phyloP scores from a whole-genome alignment of 306 rosid genomes.

The Luffa aegyptiaca region DNA sequence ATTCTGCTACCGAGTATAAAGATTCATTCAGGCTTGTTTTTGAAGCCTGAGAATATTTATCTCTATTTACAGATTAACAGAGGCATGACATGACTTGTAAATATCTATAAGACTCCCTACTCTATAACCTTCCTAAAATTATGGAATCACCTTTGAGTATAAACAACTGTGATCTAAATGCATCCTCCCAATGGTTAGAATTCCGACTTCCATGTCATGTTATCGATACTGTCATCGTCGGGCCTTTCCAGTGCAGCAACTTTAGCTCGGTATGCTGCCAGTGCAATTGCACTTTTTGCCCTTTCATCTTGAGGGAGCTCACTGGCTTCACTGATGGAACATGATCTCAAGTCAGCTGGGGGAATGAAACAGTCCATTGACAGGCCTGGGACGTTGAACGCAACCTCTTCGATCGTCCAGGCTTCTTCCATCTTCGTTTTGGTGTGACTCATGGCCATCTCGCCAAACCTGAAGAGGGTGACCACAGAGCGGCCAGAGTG shows the following conservation, averaged over 20 bases:
- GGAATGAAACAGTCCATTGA: slow-evolving; percentile 95
- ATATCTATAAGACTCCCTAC: slow-evolving; percentile 40
- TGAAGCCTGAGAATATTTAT: slow-evolving; percentile 63
- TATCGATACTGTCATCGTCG: slow-evolving; percentile 37
- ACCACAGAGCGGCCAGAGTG: slow-evolving; percentile 93
- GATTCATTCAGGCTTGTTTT: slow-evolving; percentile 46
- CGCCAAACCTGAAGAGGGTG: slow-evolving; percentile 92
- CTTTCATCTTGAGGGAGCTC: slow-evolving; percentile 76
- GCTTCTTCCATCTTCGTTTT: slow-evolving; percentile 99
- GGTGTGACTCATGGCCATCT: slow-evolving; percentile 96
- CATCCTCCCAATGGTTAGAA: slow-evolving; percentile 30
- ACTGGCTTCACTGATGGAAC: slow-evolving; percentile 56
- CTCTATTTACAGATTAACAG: slow-evolving; percentile 93
- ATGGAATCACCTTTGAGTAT: slow-evolving; percentile 58
- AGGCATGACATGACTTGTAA: slow-evolving; percentile 51
- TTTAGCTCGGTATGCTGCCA: slow-evolving; percentile 52
- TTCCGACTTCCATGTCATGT: slow-evolving; percentile 78
- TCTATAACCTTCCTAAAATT: slow-evolving; percentile 44
- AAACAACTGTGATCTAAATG: slow-evolving; percentile 65
- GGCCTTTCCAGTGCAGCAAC: slow-evolving; percentile 73
- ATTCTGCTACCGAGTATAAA: slow-evolving; percentile 86
- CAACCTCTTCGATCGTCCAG: slow-evolving; percentile 98
- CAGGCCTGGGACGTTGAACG: slow-evolving; percentile 82
- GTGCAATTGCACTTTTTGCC: slow-evolving; percentile 40
- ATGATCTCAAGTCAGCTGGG: slow-evolving; percentile 82